phyloP scores from a whole-genome alignment of 129 eudicot genomes.

The Lonicera japonica region DNA sequence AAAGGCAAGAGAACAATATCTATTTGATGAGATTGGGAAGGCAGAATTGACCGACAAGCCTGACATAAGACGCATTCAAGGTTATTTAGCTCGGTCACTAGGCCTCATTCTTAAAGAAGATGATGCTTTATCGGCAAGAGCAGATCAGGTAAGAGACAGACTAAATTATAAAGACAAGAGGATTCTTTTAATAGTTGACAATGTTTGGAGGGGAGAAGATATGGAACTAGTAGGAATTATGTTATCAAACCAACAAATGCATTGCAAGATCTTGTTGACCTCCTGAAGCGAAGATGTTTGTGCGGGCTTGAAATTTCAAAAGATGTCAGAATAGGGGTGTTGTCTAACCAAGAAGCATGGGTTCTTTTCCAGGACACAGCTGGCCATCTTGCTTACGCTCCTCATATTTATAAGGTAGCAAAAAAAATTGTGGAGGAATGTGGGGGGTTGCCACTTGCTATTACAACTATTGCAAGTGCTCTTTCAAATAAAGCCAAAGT shows the following conservation, averaged over 20 bases:
- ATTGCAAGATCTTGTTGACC: no score
- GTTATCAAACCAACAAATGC: slow-evolving; percentile 5
- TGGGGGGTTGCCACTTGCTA: no score
- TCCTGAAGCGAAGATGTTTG: no score
- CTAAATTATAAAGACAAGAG: slow-evolving; percentile 12
- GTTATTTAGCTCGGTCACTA: slow-evolving; percentile 24
- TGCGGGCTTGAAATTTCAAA: no score
- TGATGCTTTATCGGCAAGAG: slow-evolving; percentile 17
- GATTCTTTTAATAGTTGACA: slow-evolving; percentile 34
- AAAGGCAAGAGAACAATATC: slow-evolving; percentile 12
- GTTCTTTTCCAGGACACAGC: no score
- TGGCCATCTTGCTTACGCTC: no score
- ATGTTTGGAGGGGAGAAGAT: slow-evolving; percentile 34
- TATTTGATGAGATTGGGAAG: slow-evolving; percentile 35
- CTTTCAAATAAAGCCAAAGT: no score
- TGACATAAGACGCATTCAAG: slow-evolving; percentile 27
- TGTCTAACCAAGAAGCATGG: no score
- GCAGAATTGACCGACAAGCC: slow-evolving; percentile 28
- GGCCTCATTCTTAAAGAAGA: slow-evolving; percentile 24
- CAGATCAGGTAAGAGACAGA: slow-evolving; percentile 22
- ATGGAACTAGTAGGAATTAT: slow-evolving; percentile 35
- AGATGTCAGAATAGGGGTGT: no score
- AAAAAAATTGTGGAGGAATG: no score
- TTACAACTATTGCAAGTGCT: no score
- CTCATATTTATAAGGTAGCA: no score